These are phyloP conservation scores for Boletus eberwhitei DNA, from an alignment of 768 basidiomycete species.

Conservation along the genomic window DNA sequence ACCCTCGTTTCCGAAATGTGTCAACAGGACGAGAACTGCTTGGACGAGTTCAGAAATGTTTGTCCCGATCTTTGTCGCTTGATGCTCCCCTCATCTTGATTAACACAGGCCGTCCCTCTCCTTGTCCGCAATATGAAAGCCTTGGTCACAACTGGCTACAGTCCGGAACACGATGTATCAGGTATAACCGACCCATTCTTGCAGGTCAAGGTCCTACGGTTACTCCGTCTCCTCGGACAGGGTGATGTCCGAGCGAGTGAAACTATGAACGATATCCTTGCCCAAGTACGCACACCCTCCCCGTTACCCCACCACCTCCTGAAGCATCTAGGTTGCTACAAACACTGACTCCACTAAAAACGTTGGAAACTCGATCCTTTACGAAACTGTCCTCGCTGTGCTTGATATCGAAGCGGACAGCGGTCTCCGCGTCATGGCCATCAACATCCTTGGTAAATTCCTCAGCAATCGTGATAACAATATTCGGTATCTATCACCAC, in stretches of 20 bases:
- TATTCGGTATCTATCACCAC: constrained; percentile 67
- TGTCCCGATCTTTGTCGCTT: constrained; percentile 21
- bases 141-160: constrained; percentile 93
- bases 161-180: constrained; percentile 98
- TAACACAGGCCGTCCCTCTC: constrained; percentile 75
- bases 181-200: constrained; percentile 97
- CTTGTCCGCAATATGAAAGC: constrained; percentile 95
- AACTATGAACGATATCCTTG: constrained; percentile 97
- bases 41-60: constrained; percentile 90
- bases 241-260: constrained; percentile 87
- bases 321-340: constrained; percentile 76
- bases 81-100: constrained; percentile 5
- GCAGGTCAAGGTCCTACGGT: constrained; percentile 87
- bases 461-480: constrained; percentile 97
- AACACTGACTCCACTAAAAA: constrained; percentile 98
- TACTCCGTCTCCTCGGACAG: constrained; percentile 84
- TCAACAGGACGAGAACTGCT: constrained; percentile 62
- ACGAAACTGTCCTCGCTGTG: constrained; percentile 95
- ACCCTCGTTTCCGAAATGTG: constrained; percentile 97
- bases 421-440: constrained; percentile 96
- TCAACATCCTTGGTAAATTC: constrained; percentile 98
- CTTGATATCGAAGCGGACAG: constrained; percentile 97
- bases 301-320: not conserved
- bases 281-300: constrained; percentile 56
- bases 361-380: constrained; percentile 96